phyloP scores from a whole-genome alignment of 768 basidiomycete species.

The Leccinum arenicola region DNA sequence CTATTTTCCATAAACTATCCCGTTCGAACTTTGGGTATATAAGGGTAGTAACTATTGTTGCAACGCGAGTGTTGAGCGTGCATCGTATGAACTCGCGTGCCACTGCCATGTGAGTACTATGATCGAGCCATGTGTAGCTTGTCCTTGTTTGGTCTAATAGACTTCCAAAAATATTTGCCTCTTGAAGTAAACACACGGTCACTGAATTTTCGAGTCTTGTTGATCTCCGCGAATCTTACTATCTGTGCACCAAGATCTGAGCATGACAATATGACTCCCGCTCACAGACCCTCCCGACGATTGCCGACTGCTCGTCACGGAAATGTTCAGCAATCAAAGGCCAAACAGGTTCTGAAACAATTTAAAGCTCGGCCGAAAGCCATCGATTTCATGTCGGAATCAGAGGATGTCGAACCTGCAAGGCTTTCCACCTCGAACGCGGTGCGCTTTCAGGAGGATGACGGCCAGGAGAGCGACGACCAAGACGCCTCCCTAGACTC shows the following conservation, averaged over 20 bases:
- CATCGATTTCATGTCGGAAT: constrained; percentile 14
- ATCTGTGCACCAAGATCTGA: background rate
- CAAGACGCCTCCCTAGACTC: constrained; percentile 28
- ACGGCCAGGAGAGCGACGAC: constrained; percentile 32
- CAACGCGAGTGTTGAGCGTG: too few species aligned
- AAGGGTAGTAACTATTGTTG: background rate
- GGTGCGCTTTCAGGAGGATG: constrained; percentile 4
- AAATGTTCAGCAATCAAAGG: constrained; percentile 3
- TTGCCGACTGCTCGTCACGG: background rate
- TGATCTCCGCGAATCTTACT: background rate
- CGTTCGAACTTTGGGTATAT: background rate
- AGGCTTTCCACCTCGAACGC: background rate
- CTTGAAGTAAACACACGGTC: background rate
- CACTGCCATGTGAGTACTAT: too few species aligned
- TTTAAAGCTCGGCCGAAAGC: constrained; percentile 14
- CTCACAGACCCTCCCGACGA: background rate
- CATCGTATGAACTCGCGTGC: too few species aligned
- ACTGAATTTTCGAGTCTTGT: background rate
- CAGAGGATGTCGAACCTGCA: constrained; percentile 1
- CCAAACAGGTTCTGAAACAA: background rate
- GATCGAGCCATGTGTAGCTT: too few species aligned
- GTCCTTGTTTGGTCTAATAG: too few species aligned
- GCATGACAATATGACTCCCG: constrained; percentile 7
- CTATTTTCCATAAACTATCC: background rate
- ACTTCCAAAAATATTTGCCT: too few species aligned